These are phyloP conservation scores for Raffaelea arxii DNA, from an alignment of 2,329 filamentous ascomycete genomes.

Conservation along the genomic window DNA sequence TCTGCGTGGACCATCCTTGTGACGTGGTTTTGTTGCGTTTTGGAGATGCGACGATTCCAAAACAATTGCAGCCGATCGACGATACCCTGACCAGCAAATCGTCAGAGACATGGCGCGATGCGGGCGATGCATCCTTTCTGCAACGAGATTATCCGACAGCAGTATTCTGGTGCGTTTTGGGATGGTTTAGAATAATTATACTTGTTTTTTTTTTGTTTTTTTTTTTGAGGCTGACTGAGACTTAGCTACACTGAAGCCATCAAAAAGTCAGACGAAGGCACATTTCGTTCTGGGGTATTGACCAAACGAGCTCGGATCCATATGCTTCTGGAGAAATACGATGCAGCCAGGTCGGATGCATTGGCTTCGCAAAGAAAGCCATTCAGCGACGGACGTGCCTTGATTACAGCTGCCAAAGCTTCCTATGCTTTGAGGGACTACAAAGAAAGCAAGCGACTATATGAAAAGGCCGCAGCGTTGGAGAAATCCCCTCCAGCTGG, in stretches of 20 bases:
- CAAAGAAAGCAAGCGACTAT: slow-evolving; percentile 1
- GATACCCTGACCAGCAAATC: slow-evolving; percentile 10
- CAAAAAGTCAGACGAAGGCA: slow-evolving; percentile 13
- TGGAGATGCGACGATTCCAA: slow-evolving; percentile 21
- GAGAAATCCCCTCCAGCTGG: too few relatives aligned
- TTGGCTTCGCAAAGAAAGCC: slow-evolving; percentile 16
- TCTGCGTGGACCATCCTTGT: slow-evolving; percentile 26
- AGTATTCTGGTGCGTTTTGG: slow-evolving; percentile 19
- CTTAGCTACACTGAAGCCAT: slow-evolving; percentile 17
- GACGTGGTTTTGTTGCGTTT: slow-evolving; percentile 22
- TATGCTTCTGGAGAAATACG: slow-evolving; percentile 20
- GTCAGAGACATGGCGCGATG: slow-evolving; percentile 12
- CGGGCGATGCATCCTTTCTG: slow-evolving; percentile 15
- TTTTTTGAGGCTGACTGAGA: too few relatives aligned
- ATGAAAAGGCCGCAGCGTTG: slow-evolving; percentile 4
- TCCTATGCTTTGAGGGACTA: slow-evolving; percentile 25
- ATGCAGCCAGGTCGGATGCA: too few relatives aligned
- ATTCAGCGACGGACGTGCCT: not conserved
- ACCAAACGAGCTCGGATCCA: slow-evolving; percentile 23
- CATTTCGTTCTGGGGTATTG: slow-evolving; percentile 15
- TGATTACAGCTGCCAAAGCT: slow-evolving; percentile 23
- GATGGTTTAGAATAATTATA: not conserved
- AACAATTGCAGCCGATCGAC: slow-evolving; percentile 14
- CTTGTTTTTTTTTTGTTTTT: not conserved
- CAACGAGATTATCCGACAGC: slow-evolving; percentile 22